phyloP scores from a whole-genome alignment of 78 protist genomes.

The Thecamonas trahens region DNA sequence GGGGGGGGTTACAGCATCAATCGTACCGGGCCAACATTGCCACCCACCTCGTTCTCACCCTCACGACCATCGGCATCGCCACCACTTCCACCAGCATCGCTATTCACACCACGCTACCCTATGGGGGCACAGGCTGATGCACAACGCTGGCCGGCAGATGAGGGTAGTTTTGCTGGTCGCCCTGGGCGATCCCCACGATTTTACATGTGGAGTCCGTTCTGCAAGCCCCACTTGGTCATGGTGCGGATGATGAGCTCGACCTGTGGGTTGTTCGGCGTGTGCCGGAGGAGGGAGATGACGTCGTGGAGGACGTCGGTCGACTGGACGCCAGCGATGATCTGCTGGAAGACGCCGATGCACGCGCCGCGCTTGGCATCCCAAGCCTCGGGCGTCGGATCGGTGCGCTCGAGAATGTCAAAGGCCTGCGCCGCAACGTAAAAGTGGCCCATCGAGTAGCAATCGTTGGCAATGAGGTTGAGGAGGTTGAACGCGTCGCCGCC shows the following conservation, averaged over 20 bases:
- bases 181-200: too few relatives aligned
- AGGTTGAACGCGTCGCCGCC: constrained; percentile 33
- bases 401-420: constrained; percentile 77
- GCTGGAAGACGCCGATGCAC: constrained; percentile 65
- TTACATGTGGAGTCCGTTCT: not conserved
- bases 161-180: too few relatives aligned
- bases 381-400: constrained; percentile 60
- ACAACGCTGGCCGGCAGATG: too few relatives aligned
- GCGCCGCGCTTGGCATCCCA: constrained; percentile 78
- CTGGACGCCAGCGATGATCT: constrained; percentile 46
- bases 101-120: too few relatives aligned
- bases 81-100: too few relatives aligned
- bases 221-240: constrained; percentile 39
- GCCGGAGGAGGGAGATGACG: constrained; percentile 27
- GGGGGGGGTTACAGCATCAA: too few relatives aligned
- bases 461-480: constrained; percentile 76
- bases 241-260: constrained; percentile 23
- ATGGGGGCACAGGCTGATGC: too few relatives aligned
- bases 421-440: constrained; percentile 76
- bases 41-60: too few relatives aligned
- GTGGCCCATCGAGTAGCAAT: constrained; percentile 68
- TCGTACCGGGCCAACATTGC: too few relatives aligned
- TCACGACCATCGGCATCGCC: too few relatives aligned
- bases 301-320: constrained; percentile 41
- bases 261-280: constrained; percentile 17